Evolutionary conservation across 1,284 basidiomycete genomes (phyloP), one percentile per base, ranked within the genome.

Genomic region (Cutaneotrichosporon mucoides): DNA sequence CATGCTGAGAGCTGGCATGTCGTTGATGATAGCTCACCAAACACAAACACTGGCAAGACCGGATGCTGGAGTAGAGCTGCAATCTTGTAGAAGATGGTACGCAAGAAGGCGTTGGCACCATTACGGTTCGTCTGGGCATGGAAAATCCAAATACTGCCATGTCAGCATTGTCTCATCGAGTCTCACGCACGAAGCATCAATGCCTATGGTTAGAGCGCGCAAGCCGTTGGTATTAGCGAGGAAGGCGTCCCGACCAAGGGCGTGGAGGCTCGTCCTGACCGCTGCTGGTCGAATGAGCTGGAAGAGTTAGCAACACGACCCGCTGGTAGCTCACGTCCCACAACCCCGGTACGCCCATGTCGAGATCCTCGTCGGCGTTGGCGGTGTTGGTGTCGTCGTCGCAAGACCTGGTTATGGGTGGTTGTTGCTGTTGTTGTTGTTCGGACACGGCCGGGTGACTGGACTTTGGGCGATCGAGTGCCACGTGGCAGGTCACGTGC

Each of bases 31-130:
- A 7, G 57, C 68, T 60, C 43, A 75, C 73, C 94, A 70, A 97
- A 97, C 1, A 98, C 90, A 75, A 98, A 96, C 2, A 98, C 80
- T 0, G 91, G 90, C 16, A 92, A 82, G 62, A 95, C 84, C 0
- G 92, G 92, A 11, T 86, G 83, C 55, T 83, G 83, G 68, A 91
- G 84, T 3, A 98, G 83, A 10, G 84, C 84, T 36, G 85, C 84
- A 35, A 81, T 76, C 15, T 82, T 80, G 70, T 78, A 82, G 68
- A 83, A 83, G 45, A 84, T 72, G n/a, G 75, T 79, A 3, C 80
- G 72, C 15, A 84, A 67, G 56, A 76, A 79, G 0, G 82, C 81
- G 60, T 84, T 82, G 59, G 77, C 70, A 3, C 81, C 81, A 4
- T 71, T 73, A 0, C 70, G 64, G 6, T 70, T 67, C 16, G 76